phyloP scores from a whole-genome alignment of 177 flowering plant species.

The Vitis hybrid region DNA sequence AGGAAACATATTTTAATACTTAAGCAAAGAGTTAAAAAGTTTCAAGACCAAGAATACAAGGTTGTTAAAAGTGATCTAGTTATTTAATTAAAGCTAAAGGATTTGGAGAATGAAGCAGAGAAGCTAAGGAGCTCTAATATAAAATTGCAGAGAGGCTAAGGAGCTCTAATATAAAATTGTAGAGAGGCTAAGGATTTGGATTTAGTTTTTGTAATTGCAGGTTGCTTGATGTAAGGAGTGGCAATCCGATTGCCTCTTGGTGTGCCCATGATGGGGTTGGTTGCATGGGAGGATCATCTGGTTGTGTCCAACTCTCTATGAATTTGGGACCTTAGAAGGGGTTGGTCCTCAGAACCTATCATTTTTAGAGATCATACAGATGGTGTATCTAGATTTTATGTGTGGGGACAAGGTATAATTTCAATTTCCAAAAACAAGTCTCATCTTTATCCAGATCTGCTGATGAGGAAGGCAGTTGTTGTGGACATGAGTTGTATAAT shows the following conservation, averaged over 20 bases:
- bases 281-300: constrained; percentile 77
- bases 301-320: constrained; percentile 92
- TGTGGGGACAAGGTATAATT: constrained; percentile 93
- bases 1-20: constrained; percentile 61
- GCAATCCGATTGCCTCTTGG: constrained; percentile 66
- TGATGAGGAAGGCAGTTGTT: constrained; percentile 28
- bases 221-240: constrained; percentile 83
- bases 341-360: constrained; percentile 45
- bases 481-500: too few species aligned
- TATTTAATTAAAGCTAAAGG: constrained; percentile 62
- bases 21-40: constrained; percentile 49
- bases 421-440: constrained; percentile 78
- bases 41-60: constrained; percentile 52
- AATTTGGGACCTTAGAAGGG: constrained; percentile 94
- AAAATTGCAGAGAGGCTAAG: too few species aligned
- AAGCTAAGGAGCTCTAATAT: too few species aligned
- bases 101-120: too few species aligned
- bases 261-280: constrained; percentile 53
- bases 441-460: constrained; percentile 61
- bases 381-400: constrained; percentile 73
- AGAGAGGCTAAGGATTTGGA: too few species aligned
- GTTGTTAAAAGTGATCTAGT: constrained; percentile 26
- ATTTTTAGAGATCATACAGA: constrained; percentile 75
- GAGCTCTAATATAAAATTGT: too few species aligned
- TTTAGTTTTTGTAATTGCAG: constrained; percentile 74